Conservation (phyloP, 768 basidiomycete genomes). For the Boletus coccyginus region DNA sequence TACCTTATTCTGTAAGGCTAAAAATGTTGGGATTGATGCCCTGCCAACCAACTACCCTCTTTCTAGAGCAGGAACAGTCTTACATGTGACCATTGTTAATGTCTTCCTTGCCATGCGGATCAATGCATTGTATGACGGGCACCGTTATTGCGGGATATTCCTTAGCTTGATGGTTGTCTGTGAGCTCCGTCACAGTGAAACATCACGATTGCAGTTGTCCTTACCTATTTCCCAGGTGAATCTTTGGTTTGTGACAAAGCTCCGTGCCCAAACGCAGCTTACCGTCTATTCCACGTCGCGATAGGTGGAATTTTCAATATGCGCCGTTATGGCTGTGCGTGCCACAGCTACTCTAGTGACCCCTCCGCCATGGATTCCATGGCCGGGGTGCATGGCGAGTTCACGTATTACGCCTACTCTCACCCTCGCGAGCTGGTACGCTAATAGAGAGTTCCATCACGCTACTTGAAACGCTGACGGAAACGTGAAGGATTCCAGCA, state of each 20-base stretch:
- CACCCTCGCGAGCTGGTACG: conserved; percentile 24
- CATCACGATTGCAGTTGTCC: not conserved
- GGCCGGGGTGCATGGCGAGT: conserved; percentile 14
- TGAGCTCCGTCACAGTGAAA: conserved; percentile 1
- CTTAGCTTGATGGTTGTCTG: conserved; percentile 16
- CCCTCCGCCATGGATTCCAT: conserved; percentile 18
- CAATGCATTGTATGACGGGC: conserved; percentile 13
- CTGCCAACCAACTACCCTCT: not conserved
- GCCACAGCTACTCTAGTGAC: conserved; percentile 6
- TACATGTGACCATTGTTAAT: conserved; percentile 21
- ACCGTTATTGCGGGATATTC: not conserved
- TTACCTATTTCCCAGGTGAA: conserved; percentile 8
- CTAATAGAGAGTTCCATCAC: not conserved
- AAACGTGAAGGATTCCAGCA: conserved; percentile 12
- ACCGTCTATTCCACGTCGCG: not conserved
- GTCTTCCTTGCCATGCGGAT: conserved; percentile 20
- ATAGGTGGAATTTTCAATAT: conserved; percentile 19
- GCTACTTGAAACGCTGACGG: not conserved
- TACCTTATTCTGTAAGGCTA: conserved; percentile 19
- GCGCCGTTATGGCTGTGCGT: conserved; percentile 14
- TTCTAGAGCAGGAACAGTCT: conserved; percentile 17
- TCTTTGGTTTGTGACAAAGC: conserved; percentile 11
- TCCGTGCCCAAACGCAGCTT: not conserved
- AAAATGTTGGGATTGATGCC: not conserved
- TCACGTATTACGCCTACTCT: conserved; percentile 11